Conservation (phyloP, 108 stramenopile species). For the Discostella stelligeroides region DNA sequence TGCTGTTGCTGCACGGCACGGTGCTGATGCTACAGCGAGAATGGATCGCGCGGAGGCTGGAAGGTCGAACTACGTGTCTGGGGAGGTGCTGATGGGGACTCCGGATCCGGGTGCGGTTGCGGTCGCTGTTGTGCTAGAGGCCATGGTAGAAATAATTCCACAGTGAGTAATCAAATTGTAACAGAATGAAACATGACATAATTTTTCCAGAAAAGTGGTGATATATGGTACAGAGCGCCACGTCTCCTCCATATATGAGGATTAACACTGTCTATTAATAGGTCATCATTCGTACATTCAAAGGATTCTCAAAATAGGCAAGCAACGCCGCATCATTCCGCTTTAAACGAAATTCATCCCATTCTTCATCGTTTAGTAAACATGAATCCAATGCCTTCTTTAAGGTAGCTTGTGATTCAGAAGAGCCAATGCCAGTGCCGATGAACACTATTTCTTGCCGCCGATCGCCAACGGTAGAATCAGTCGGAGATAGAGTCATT, state of each 20-base stretch:
- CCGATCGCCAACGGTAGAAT: conserved; percentile 72
- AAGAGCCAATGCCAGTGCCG: conserved; percentile 52
- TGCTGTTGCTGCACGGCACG: conserved; percentile 71
- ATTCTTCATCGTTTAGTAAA: conserved; percentile 68
- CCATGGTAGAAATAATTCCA: conserved; percentile 42
- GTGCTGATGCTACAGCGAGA: conserved; percentile 86
- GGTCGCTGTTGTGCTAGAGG: conserved; percentile 87
- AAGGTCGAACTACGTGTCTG: conserved; percentile 92
- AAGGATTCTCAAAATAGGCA: conserved; percentile 37
- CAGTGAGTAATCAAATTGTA: no score
- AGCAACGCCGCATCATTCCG: conserved; percentile 40
- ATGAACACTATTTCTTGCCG: conserved; percentile 91
- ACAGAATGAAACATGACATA: no score
- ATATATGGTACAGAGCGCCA: no score
- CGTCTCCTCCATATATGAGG: no score
- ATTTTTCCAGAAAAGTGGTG: no score
- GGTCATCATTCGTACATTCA: conserved; percentile 52
- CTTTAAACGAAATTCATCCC: conserved; percentile 46
- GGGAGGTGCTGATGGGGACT: conserved; percentile 79
- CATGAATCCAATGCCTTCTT: conserved; percentile 58
- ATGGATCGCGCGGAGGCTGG: conserved; percentile 91
- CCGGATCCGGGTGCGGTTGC: conserved; percentile 98
- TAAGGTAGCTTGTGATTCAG: conserved; percentile 41
- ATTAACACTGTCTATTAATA: no score
- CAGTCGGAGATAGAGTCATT: conserved; percentile 8